Evolutionary conservation across 371 early-diverging fungal species (phyloP).

Genomic region (Saksenaea oblongispora): DNA sequence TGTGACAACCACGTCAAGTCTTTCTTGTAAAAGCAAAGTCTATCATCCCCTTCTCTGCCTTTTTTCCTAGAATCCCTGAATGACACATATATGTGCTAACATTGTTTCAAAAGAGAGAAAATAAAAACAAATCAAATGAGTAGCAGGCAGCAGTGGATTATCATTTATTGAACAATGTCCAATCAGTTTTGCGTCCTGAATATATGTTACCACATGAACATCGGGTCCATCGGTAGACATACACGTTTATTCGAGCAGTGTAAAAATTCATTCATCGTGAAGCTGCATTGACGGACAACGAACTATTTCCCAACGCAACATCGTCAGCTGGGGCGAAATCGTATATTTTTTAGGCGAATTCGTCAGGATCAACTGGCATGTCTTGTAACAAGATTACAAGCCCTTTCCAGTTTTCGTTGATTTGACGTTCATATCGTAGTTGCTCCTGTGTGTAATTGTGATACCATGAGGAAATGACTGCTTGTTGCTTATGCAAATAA

Average conservation of each 20-base stretch:
- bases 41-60: background rate
- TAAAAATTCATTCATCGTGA: too few species aligned
- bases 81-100: background rate
- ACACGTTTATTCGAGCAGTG: too few species aligned
- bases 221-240: too few species aligned
- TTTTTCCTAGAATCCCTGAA: background rate
- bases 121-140: background rate
- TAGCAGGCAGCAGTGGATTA: background rate
- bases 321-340: too few species aligned
- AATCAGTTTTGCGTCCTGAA: too few species aligned
- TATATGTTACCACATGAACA: too few species aligned
- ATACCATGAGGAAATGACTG: conserved; percentile 57
- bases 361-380: conserved; percentile 23
- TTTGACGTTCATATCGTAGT: conserved; percentile 51
- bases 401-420: conserved; percentile 60
- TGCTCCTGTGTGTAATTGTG: conserved; percentile 64
- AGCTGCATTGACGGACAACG: too few species aligned
- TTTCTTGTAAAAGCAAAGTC: conserved; percentile 52
- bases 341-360: conserved; percentile 13
- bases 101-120: background rate
- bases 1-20: conserved; percentile 75
- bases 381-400: conserved; percentile 33
- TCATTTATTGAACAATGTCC: background rate
- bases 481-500: conserved; percentile 44
- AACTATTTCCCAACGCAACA: too few species aligned